Evolutionary conservation across 2,329 filamentous ascomycete genomes (phyloP).

Genomic region (Beauveria rudraprayagi): DNA sequence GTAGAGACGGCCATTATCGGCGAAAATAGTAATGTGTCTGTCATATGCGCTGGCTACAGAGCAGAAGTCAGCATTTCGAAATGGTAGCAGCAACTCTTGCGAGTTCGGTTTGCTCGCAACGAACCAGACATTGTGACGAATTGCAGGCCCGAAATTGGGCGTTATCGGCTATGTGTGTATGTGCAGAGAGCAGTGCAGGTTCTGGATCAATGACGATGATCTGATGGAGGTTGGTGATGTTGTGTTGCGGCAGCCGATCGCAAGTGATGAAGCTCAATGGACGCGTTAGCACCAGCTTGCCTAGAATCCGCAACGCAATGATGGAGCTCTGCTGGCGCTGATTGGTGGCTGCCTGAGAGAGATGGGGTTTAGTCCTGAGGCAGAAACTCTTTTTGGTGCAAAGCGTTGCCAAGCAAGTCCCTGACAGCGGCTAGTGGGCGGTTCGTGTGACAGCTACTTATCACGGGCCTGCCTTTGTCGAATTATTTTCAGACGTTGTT

Average conservation of each 20-base stretch:
- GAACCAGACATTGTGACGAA: conserved; percentile 45
- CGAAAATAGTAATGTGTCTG: conserved; percentile 99
- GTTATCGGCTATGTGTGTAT: not conserved
- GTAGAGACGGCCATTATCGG: conserved; percentile 94
- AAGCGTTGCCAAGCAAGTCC: not conserved
- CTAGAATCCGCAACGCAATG: conserved; percentile 27
- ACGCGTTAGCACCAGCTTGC: conserved; percentile 43
- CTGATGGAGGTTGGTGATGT: conserved; percentile 18
- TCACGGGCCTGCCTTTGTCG: not conserved
- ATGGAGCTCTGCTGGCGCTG: conserved; percentile 5
- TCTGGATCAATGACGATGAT: conserved; percentile 10
- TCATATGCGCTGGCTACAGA: conserved; percentile 69
- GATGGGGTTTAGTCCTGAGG: conserved; percentile 4
- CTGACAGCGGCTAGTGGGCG: not conserved
- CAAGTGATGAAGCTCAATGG: conserved; percentile 9
- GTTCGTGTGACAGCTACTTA: not conserved
- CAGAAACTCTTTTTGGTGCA: not conserved
- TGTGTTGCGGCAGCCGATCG: conserved; percentile 4
- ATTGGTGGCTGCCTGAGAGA: conserved; percentile 1
- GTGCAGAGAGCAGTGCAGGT: not conserved
- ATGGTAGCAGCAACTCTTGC: conserved; percentile 20
- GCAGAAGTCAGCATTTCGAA: conserved; percentile 17
- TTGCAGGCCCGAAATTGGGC: conserved; percentile 14
- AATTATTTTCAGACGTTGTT: not conserved
- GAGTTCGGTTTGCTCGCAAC: conserved; percentile 15